Conservation (phyloP, 345 rosid genomes). For the Bruguiera parviflora region DNA sequence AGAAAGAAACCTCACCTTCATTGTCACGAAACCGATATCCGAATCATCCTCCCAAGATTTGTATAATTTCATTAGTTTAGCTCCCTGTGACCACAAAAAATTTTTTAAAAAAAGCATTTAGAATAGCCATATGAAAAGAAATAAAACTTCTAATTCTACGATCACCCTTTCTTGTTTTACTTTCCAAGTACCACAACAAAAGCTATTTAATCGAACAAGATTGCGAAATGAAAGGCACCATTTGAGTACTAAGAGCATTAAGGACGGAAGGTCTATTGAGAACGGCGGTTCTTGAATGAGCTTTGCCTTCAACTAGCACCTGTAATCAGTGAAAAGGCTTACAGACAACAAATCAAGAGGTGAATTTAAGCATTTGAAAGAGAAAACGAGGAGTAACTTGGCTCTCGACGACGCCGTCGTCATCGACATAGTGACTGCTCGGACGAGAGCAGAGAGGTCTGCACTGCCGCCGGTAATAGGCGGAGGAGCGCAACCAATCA, state of each 20-base stretch:
- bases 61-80: slow-evolving; percentile 59
- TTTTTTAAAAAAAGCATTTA: background rate
- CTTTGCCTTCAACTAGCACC: slow-evolving; percentile 76
- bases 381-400: slow-evolving; percentile 35
- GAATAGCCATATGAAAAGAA: background rate
- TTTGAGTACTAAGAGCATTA: slow-evolving; percentile 71
- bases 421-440: slow-evolving; percentile 32
- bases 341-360: background rate
- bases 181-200: background rate
- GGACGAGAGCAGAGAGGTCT: slow-evolving; percentile 43
- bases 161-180: background rate
- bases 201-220: background rate
- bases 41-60: slow-evolving; percentile 87
- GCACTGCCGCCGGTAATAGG: slow-evolving; percentile 10
- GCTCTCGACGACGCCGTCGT: slow-evolving; percentile 36
- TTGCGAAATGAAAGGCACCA: slow-evolving; percentile 40
- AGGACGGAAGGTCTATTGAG: slow-evolving; percentile 79
- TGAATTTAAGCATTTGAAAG: background rate
- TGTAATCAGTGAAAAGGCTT: slow-evolving; percentile 10
- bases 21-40: slow-evolving; percentile 60
- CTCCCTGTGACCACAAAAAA: slow-evolving; percentile 36
- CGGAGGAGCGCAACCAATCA: slow-evolving; percentile 5
- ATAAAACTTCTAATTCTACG: background rate
- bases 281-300: slow-evolving; percentile 67
- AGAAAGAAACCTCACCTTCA: slow-evolving; percentile 53